Evolutionary conservation across 1,139 yeast genomes (phyloP).

Genomic region (Saccharomycopsis hybrid): DNA sequence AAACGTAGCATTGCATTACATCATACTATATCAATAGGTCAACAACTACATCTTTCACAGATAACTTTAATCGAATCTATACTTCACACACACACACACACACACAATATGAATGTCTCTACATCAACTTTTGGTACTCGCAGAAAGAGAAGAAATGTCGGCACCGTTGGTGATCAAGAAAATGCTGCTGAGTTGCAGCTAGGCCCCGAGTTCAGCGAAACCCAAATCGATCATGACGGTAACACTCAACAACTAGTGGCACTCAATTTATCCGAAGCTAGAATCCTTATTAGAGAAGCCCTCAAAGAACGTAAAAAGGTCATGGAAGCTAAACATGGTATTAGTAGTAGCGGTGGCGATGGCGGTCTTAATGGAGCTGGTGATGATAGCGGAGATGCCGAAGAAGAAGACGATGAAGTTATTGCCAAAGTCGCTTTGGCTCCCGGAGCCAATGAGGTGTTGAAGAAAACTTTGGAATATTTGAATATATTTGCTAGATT

Average conservation of each 20-base stretch:
- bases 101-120: conserved; percentile 66
- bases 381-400: conserved; percentile 31
- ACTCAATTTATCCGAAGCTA: conserved; percentile 80
- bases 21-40: too few relatives aligned
- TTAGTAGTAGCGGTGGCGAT: conserved; percentile 17
- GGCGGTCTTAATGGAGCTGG: conserved; percentile 35
- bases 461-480: conserved; percentile 88
- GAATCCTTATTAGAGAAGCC: conserved; percentile 86
- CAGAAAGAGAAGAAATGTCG: conserved; percentile 60
- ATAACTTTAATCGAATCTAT: too few relatives aligned
- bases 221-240: conserved; percentile 77
- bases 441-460: conserved; percentile 53
- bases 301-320: conserved; percentile 67
- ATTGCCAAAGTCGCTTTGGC: conserved; percentile 66
- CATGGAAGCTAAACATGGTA: conserved; percentile 32
- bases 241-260: conserved; percentile 73
- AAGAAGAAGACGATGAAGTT: conserved; percentile 47
- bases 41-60: too few relatives aligned
- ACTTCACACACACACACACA: too few relatives aligned
- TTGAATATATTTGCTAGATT: conserved; percentile 82
- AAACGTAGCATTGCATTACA: too few relatives aligned
- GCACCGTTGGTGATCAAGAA: conserved; percentile 70
- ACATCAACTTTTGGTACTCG: conserved; percentile 84
- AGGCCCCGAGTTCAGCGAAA: conserved; percentile 86
- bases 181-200: conserved; percentile 80